Evolutionary conservation across 768 basidiomycete genomes (phyloP), one percentile per base, ranked within the genome.

Genomic region (Tylopilus sp.): DNA sequence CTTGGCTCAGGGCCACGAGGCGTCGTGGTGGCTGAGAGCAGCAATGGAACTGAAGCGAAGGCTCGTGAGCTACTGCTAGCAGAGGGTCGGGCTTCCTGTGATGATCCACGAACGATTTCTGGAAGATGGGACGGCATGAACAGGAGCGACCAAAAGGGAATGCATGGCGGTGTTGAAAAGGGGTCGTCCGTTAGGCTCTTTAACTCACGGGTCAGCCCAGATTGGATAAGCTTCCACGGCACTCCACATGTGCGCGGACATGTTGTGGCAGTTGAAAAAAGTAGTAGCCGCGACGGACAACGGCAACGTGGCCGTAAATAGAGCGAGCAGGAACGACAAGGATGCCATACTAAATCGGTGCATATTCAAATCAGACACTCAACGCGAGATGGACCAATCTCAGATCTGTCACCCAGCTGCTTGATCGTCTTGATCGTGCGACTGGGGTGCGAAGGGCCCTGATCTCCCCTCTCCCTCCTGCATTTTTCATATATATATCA

Each of bases 391-490:
- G 28, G 31, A 48, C 59, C 59, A 63, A 77, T 77, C 74, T 75
- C 67, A 65, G 64, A 65, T 65, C 62, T 56, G 54, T 61, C 57
- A 58, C 55, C 58, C 28, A 58, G 60, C 68, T 66, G 74, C 61
- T 80, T 81, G 82, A 81, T 79, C 80, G 78, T 80, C 80, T 64
- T 81, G 80, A 82, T 80, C 79, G 78, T 79, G 80, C 76, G 78
- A 81, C 67, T 65, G 75, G 76, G 75, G 67, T 62, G 66, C 65
- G 67, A 64, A 65, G 64, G 62, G 61, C 74, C 72, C 70, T 75
- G 72, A 72, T 75, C 71, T 71, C 72, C 74, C 64, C 68, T 62
- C 72, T 68, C 60, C 64, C 71, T 52, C 62, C 72, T 64, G 66
- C 61, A 44, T 66, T 65, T 65, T 69, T 72, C 71, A 75, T 81